Evolutionary conservation across 805 yeast species (phyloP), one percentile per base, ranked within the genome.

Genomic region (Ogataea haglerorum): DNA sequence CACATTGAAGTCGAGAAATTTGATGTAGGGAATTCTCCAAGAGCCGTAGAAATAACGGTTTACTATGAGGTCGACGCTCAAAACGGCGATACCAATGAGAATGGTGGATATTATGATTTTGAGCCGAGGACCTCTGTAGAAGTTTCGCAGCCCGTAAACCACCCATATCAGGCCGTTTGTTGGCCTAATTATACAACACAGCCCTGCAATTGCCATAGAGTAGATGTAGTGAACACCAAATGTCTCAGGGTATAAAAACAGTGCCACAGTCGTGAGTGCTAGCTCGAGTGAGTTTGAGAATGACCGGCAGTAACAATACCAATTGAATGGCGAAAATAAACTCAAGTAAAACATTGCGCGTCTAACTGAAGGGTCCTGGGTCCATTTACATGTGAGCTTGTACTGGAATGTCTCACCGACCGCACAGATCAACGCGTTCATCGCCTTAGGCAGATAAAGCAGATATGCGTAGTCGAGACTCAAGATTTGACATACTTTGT

Each of bases 241-340:
- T 23, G 12, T 17, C 10, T n/a, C 14, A 8, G 55, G 88, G 82
- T 95, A 85, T 56, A 69, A 74, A 12, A 73, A 68, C 34, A 91
- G 64, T 0, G 89, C 89, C 7, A 76, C 62, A 0, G 80, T 68
- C 0, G 93, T 85, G 39, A 89, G 56, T 1, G 75, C 69, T 73
- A 83, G 73, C 60, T 93, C 99, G 36, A 89, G 67, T 14, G 85
- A 77, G 55, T 91, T 93, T 37, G 95, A 78, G 57, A 93, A 93
- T 1, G 96, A 80, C 47, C 99, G 72, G 1, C 95, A 82, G 28
- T 78, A 69, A 30, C 82, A 71, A 61, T 74, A 87, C 83, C 91
- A 87, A 58, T 89, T 88, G 72, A 88, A 91, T 3, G 85, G 79
- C 33, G 86, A 82, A 1, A 68, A 52, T 2, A 87, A 48, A 19